phyloP scores from a whole-genome alignment of 2,329 filamentous ascomycete species.

The Monosporascus sp. region DNA sequence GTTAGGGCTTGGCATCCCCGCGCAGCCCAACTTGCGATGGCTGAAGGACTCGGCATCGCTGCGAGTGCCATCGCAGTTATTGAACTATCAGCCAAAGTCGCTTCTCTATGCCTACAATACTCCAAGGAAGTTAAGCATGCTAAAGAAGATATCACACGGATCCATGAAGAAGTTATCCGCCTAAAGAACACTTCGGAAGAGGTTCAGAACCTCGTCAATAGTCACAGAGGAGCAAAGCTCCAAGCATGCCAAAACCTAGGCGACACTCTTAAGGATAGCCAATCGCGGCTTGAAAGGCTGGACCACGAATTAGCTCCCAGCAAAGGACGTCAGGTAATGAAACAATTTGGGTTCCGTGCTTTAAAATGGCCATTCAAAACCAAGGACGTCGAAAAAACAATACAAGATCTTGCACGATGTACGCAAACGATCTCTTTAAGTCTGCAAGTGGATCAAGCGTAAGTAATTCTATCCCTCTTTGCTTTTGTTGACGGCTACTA shows the following conservation, averaged over 20 bases:
- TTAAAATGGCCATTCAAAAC: constrained; percentile 35
- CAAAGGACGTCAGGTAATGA: constrained; percentile 23
- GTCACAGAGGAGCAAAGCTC: constrained; percentile 20
- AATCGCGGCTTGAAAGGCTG: constrained; percentile 16
- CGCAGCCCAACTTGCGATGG: background rate
- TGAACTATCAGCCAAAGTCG: constrained; percentile 32
- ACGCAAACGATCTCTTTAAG: background rate
- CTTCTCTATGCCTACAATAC: constrained; percentile 29
- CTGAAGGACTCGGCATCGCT: constrained; percentile 26
- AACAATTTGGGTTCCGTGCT: constrained; percentile 25
- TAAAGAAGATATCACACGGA: constrained; percentile 25
- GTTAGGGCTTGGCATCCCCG: background rate
- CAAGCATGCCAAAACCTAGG: constrained; percentile 18
- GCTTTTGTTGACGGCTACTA: background rate
- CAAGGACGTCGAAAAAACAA: constrained; percentile 23
- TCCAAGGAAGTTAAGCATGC: constrained; percentile 26
- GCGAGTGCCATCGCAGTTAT: constrained; percentile 33
- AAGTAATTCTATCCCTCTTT: background rate
- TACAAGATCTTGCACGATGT: background rate
- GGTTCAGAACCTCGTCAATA: constrained; percentile 21
- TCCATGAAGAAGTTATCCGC: constrained; percentile 22
- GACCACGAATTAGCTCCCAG: constrained; percentile 18
- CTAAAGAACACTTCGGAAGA: constrained; percentile 21
- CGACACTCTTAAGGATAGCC: constrained; percentile 12
- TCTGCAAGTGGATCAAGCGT: background rate